Evolutionary conservation across 2,329 filamentous ascomycete species (phyloP), one percentile per base, ranked within the genome.

Genomic region (Hypoxylon sp.): DNA sequence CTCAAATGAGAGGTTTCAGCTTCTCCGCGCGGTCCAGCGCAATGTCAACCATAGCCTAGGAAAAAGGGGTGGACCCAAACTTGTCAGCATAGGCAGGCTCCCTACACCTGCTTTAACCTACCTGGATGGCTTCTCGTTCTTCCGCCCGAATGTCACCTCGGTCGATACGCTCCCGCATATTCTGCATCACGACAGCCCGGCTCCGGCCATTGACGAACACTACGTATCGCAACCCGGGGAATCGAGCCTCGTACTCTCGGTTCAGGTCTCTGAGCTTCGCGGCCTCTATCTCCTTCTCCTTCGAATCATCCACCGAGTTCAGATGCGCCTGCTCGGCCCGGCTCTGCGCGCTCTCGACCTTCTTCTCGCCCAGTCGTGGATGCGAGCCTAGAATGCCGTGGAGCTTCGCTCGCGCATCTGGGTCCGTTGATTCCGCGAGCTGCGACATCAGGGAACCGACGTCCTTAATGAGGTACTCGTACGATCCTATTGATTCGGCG

Each of bases 41-140:
- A 74, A 97, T 97, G 72, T 93, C 91, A 74, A 93, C 93, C 92
- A 97, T 97, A 40, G 94, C 93, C 91, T 91, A 84, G 50, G 96
- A 89, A 40, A 12, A 45, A 20, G 50, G 54, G 12, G n/a, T n/a
- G 28, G 86, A 90, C 70, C 90, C 91, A 54, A 82, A 77, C 62
- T 92, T 85, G 79, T 97, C 92, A 48, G 81, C 81, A 28, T 82
- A 79, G 54, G 87, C 80, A 76, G 18, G 2, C 24, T 32, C 3
- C 53, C 40, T 30, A 42, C 16, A 44, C 18, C 14, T 50, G 16
- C 14, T 52, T 61, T 11, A 49, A 72, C 73, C 52, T 52, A 75
- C 73, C 68, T 91, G 84, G 51, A 97, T 90, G 4, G 87, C 92
- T 70, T 91, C 91, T 59, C 81, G 77, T 65, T 93, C 87, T 80